These are phyloP conservation scores for Cenchrus purpureus DNA, from an alignment of 176 grass and related monocot genomes.

Conservation along the genomic window DNA sequence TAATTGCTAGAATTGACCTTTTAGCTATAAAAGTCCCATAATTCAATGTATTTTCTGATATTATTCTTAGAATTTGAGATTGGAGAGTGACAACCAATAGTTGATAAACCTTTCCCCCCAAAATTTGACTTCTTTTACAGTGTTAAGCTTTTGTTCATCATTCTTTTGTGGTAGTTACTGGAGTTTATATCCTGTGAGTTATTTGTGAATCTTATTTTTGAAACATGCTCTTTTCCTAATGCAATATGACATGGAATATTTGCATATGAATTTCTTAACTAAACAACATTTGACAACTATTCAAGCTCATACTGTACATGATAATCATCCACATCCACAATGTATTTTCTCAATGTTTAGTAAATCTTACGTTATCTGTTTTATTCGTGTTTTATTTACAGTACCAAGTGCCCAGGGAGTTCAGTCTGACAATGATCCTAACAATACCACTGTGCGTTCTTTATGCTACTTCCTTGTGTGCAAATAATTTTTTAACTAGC, in stretches of 20 bases:
- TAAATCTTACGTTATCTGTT: slow-evolving; percentile 37
- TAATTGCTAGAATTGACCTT: background rate
- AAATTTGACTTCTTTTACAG: background rate
- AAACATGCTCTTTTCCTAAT: slow-evolving; percentile 2
- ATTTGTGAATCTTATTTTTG: background rate
- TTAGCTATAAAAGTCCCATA: background rate
- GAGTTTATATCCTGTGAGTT: background rate
- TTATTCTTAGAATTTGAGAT: background rate
- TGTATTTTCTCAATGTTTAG: slow-evolving; percentile 11
- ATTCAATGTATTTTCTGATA: background rate
- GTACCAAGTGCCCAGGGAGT: slow-evolving; percentile 56
- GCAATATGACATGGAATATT: slow-evolving; percentile 22
- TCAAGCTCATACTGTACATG: background rate
- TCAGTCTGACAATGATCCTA: slow-evolving; percentile 82
- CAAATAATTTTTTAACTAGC: background rate
- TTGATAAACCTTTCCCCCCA: background rate
- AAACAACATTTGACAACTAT: background rate
- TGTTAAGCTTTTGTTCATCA: slow-evolving; percentile 6
- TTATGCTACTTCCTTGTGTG: slow-evolving; percentile 9
- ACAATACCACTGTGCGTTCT: slow-evolving; percentile 79
- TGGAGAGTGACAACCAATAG: background rate
- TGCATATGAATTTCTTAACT: slow-evolving; percentile 20
- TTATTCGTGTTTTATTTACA: slow-evolving; percentile 56
- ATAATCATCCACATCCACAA: slow-evolving; percentile 25
- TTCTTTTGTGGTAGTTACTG: slow-evolving; percentile 30